Percentiles rank a stretch among this genome's conserved stretches.
These are phyloP conservation scores for Fallopia convolvulus DNA, from an alignment of 148 eudicot genomes.

Conservation along the genomic window DNA sequence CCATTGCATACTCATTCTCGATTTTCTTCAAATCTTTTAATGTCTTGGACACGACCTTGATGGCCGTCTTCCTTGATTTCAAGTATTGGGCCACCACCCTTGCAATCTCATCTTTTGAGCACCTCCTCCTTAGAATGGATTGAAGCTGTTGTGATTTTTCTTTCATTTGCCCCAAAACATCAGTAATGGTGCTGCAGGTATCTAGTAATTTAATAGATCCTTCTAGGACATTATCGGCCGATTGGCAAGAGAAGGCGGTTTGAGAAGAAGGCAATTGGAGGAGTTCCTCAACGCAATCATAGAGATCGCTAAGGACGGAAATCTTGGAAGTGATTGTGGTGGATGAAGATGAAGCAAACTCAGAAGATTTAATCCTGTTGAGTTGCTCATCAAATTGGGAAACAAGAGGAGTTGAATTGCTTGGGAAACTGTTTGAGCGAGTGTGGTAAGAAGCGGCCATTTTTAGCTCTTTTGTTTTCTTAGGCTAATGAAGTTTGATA, in stretches of 20 bases:
- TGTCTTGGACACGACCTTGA: not conserved
- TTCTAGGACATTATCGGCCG: constrained; percentile 20
- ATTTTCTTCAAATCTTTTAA: not conserved
- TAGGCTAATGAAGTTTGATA: not conserved
- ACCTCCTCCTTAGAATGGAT: not conserved
- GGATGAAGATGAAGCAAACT: constrained; percentile 7
- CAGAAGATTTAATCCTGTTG: not conserved
- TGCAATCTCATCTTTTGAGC: not conserved
- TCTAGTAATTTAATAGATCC: constrained; percentile 25
- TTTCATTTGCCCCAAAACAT: constrained; percentile 16
- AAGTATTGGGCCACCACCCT: not conserved
- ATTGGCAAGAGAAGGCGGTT: constrained; percentile 16
- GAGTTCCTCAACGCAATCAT: constrained; percentile 26
- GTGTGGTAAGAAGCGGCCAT: not conserved
- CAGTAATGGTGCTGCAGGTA: constrained; percentile 14
- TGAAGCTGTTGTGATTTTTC: constrained; percentile 12
- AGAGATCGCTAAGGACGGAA: not conserved
- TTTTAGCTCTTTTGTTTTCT: not conserved
- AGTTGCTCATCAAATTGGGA: constrained; percentile 1
- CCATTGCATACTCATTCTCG: not conserved
- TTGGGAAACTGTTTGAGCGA: constrained; percentile 10
- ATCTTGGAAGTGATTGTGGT: not conserved
- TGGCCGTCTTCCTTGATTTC: not conserved
- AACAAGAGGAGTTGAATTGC: not conserved
- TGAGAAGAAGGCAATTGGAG: constrained; percentile 25